Base-by-base conservation (phyloP, 2,329 filamentous ascomycete species). In the Phyllosticta citribraziliensis region DNA sequence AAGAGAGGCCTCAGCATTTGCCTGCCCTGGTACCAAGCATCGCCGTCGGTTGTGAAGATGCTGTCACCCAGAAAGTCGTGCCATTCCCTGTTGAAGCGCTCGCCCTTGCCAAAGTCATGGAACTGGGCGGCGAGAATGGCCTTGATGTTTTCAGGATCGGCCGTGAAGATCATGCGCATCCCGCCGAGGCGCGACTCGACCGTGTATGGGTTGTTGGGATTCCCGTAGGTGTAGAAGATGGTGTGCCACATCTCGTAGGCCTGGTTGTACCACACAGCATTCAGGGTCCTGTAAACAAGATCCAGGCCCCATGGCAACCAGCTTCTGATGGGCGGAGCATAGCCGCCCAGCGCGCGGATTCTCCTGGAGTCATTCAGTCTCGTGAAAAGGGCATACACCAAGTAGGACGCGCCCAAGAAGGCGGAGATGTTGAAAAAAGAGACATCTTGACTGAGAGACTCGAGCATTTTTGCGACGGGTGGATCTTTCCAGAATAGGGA, bases 111-210 rank as follows among this genome's bases (percentile, higher is more conserved):
- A 70, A 86, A 97, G 69, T 96, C 89, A 51, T 76, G 75, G 70
- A 97, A 97, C 70, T 96, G 90, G 1, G 87, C 88, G 0, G 91
- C 89, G n/a, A 97, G 79, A 22, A 97, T 81, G 5, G 92, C 89
- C 73, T 96, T 96, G 77, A 96, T 88, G 70, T 96, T 96, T 69
- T 95, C 90, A 0, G 88, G 88, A 66, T 96, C 91, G 5, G 83
- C 83, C 0, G 92, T 96, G 69, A 94, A 81, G 63, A 95, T 72
- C 22, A 87, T 73, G n/a, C 88, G 83, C 55, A 76, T 71, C 55
- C 81, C 80, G 1, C 84, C 67, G 6, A 84, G 67, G 1, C 78
- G 78, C 11, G 76, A 72, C 73, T 93, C 88, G 50, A 80, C 75
- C 0, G 88, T 92, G 66, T 79, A 85, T 33, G 74, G 69, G 4